phyloP scores from a whole-genome alignment of 371 early-diverging fungal genomes.

The Syncephalastrum monosporum region DNA sequence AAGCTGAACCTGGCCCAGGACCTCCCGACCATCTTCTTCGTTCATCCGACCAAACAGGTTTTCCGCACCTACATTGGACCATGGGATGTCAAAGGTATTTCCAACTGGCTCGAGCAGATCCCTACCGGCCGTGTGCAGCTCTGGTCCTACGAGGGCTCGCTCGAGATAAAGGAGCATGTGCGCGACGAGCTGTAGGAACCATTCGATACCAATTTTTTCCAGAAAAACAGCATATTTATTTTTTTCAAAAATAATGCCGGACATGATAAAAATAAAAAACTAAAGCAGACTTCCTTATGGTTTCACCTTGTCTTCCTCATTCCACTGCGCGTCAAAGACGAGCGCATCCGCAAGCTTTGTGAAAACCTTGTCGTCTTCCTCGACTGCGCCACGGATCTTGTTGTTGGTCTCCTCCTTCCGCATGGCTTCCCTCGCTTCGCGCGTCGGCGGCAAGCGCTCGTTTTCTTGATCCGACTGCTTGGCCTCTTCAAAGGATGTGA shows the following conservation, averaged over 20 bases:
- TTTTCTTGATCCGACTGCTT: conserved; percentile 85
- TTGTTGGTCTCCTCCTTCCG: conserved; percentile 46
- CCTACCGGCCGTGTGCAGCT: conserved; percentile 37
- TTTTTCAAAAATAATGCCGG: too few species aligned
- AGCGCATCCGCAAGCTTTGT: conserved; percentile 15
- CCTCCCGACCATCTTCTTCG: conserved; percentile 65
- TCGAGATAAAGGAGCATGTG: conserved; percentile 15
- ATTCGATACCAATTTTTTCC: too few species aligned
- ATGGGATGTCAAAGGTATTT: conserved; percentile 63
- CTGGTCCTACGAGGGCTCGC: conserved; percentile 37
- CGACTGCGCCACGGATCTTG: conserved; percentile 42
- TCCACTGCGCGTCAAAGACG: conserved; percentile 9
- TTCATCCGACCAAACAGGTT: conserved; percentile 64
- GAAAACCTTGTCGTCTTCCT: conserved; percentile 29
- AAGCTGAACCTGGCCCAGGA: conserved; percentile 70
- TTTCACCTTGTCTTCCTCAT: conserved; percentile 1
- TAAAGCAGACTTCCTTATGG: not conserved
- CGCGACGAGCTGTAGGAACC: conserved; percentile 25
- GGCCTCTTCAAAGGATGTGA: conserved; percentile 91
- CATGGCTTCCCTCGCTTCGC: conserved; percentile 50
- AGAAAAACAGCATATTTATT: too few species aligned
- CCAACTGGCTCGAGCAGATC: conserved; percentile 52
- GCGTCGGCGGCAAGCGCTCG: conserved; percentile 87
- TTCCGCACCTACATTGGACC: conserved; percentile 71
- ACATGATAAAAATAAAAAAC: too few species aligned